phyloP scores from a whole-genome alignment of 306 rosid species.

The Psophocarpus tetragonolobus region DNA sequence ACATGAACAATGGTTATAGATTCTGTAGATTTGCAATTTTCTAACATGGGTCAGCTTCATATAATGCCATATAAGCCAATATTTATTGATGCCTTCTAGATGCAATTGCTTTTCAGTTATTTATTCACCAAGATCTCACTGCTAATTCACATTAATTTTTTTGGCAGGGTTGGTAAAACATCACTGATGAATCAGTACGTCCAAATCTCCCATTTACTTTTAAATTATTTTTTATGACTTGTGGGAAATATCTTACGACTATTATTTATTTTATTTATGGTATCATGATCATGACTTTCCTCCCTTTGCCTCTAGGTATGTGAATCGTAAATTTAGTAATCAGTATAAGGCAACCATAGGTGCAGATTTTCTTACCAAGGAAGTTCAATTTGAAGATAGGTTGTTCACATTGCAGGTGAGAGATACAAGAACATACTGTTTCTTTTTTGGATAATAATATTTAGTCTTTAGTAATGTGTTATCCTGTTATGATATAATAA shows the following conservation, averaged over 20 bases:
- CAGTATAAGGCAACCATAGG: slow-evolving; percentile 99
- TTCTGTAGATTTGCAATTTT: slow-evolving; percentile 16
- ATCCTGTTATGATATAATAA: neutral
- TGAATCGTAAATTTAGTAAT: slow-evolving; percentile 97
- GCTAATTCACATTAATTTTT: slow-evolving; percentile 28
- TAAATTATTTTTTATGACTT: neutral
- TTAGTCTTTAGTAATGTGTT: neutral
- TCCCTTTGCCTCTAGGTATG: slow-evolving; percentile 63
- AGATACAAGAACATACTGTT: neutral
- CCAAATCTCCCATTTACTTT: slow-evolving; percentile 31
- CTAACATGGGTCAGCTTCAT: neutral
- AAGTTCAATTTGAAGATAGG: slow-evolving; percentile 98
- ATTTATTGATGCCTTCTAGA: neutral
- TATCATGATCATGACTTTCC: slow-evolving; percentile 16
- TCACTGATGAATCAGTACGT: slow-evolving; percentile 96
- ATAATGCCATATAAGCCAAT: slow-evolving; percentile 6
- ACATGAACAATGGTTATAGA: neutral
- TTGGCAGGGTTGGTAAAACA: slow-evolving; percentile 97
- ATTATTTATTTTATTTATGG: slow-evolving; percentile 15
- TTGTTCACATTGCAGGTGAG: slow-evolving; percentile 96
- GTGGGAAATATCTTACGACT: neutral
- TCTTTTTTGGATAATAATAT: neutral
- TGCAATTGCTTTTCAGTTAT: slow-evolving; percentile 19
- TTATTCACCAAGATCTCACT: slow-evolving; percentile 1
- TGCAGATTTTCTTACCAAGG: slow-evolving; percentile 99